These are phyloP conservation scores for Ganoderma boninense DNA, from an alignment of 1,284 basidiomycete species.

Conservation along the genomic window DNA sequence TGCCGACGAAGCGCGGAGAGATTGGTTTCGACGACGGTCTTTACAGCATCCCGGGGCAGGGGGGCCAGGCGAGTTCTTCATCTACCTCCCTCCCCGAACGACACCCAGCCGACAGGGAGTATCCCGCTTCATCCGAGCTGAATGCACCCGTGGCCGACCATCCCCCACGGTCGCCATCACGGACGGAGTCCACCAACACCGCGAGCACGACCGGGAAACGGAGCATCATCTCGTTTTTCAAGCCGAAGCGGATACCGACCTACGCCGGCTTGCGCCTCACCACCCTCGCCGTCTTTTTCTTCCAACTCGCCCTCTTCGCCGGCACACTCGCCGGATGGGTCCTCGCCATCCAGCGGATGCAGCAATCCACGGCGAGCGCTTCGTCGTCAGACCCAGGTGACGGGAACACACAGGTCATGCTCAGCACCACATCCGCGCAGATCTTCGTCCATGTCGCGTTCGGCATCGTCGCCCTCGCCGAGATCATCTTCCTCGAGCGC, in stretches of 20 bases:
- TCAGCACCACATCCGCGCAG: slow-evolving; percentile 40
- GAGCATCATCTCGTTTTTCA: slow-evolving; percentile 50
- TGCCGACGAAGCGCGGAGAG: slow-evolving; percentile 71
- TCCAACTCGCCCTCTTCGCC: slow-evolving; percentile 53
- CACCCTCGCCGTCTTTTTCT: slow-evolving; percentile 53
- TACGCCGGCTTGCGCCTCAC: slow-evolving; percentile 55
- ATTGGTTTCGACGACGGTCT: slow-evolving; percentile 64
- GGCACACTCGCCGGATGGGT: slow-evolving; percentile 67
- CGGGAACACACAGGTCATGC: slow-evolving; percentile 13
- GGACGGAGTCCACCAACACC: slow-evolving; percentile 33
- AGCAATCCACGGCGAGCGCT: slow-evolving; percentile 9
- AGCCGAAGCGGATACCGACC: slow-evolving; percentile 47
- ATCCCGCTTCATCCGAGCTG: slow-evolving; percentile 25
- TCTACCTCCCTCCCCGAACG: slow-evolving; percentile 45
- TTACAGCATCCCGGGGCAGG: slow-evolving; percentile 39
- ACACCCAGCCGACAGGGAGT: slow-evolving; percentile 67
- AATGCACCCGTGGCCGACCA: slow-evolving; percentile 23
- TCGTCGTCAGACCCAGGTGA: slow-evolving; percentile 12
- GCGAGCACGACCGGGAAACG: slow-evolving; percentile 43
- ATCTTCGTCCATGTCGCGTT: slow-evolving; percentile 71
- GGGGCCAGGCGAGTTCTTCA: slow-evolving; percentile 25
- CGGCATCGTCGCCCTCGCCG: slow-evolving; percentile 52
- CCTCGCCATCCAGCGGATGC: slow-evolving; percentile 46
- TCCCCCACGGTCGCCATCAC: slow-evolving; percentile 29
- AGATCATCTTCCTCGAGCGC: slow-evolving; percentile 72